Evolutionary conservation across 331 rosid species (phyloP), one percentile per base, ranked within the genome.

Genomic region (Saraca asoca): DNA sequence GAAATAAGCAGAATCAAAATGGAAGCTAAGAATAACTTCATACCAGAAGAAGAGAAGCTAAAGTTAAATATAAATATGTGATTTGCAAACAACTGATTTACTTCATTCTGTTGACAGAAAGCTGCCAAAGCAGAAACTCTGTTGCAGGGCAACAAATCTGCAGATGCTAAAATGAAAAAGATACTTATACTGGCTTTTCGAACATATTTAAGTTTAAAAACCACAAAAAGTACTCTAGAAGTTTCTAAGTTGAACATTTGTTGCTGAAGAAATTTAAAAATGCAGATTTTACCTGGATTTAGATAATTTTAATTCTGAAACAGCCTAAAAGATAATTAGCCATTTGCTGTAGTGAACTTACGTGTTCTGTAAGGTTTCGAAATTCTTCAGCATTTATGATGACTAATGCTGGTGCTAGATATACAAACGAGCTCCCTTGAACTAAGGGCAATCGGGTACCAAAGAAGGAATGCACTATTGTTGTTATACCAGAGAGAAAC

Each of bases 351-450:
- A 68, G 63, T 37, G 68, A 71, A 72, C 98, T 81, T 79, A 91
- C 98, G 77, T 91, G 96, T 29, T 91, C 91, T 0, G 92, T 75
- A 48, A 91, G 92, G 79, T 91, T 85, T 54, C 98, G 88, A 76
- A 72, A 82, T 66, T 89, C 95, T 78, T 79, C 78, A 24, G 98
- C 81, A 78, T 91, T 89, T 33, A 85, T 83, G 74, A 91, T 83
- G 20, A 87, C 83, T 71, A 91, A 52, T 35, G 90, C 96, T 0
- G 98, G 93, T n/a, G 98, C 96, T 80, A 91, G 78, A 78, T 85
- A 89, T 46, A 89, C 88, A 74, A 89, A 89, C 11, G 98, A 91
- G 84, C 95, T 89, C 72, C 98, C 98, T 77, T 89, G 98, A 81
- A 91, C 96, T 75, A 91, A 75, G 41, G 96, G 98, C 55, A 91